These are phyloP conservation scores for Fusarium sp. DNA, from an alignment of 2,329 filamentous ascomycete species.

Conservation along the genomic window DNA sequence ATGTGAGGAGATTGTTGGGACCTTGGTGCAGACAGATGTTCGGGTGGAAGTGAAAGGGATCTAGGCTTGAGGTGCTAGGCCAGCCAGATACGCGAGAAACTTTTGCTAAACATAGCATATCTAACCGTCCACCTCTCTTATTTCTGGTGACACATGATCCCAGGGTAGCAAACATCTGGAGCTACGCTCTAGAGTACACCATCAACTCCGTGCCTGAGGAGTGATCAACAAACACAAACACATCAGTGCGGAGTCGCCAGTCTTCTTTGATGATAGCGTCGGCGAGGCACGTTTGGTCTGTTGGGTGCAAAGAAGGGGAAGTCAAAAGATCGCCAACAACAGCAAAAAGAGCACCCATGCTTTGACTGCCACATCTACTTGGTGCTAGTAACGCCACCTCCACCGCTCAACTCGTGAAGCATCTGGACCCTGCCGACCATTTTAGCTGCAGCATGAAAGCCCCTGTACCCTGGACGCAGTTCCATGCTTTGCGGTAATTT, in stretches of 20 bases:
- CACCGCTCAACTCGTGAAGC: conserved; percentile 21
- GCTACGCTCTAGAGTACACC: background rate
- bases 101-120: conserved; percentile 11
- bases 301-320: background rate
- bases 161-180: background rate
- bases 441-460: conserved; percentile 24
- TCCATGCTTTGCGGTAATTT: conserved; percentile 28
- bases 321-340: conserved; percentile 1
- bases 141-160: background rate
- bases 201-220: background rate
- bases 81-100: conserved; percentile 1
- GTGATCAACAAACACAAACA: background rate
- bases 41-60: conserved; percentile 24
- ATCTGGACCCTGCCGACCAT: conserved; percentile 8
- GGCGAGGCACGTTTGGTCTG: conserved; percentile 25
- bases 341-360: background rate
- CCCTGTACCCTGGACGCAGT: background rate
- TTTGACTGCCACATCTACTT: conserved; percentile 12
- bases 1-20: conserved; percentile 87
- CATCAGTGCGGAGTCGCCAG: background rate
- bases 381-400: conserved; percentile 12
- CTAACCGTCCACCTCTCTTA: background rate
- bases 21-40: conserved; percentile 56
- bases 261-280: background rate
- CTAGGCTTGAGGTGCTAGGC: background rate